Percentiles rank a stretch among this genome's conserved stretches.
Evolutionary conservation across 1,284 basidiomycete genomes (phyloP).

Genomic region (Cutaneotrichosporon curvatum): DNA sequence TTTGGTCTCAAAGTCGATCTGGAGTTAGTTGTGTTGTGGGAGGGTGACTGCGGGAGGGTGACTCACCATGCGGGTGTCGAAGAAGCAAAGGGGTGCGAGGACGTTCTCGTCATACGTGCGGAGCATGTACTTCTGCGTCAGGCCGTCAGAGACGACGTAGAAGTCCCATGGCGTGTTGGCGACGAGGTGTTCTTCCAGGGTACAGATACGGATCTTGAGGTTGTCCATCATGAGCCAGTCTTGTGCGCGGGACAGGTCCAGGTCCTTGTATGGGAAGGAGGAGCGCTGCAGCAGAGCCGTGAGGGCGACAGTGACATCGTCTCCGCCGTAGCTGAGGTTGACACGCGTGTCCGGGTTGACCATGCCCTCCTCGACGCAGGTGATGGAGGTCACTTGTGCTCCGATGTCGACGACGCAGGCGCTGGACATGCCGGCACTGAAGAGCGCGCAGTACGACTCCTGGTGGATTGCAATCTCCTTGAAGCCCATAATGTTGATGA

Average conservation of each 20-base stretch:
- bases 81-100: slow-evolving; percentile 87
- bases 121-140: slow-evolving; percentile 80
- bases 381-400: slow-evolving; percentile 71
- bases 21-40: slow-evolving; percentile 17
- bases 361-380: slow-evolving; percentile 92
- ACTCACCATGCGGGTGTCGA: slow-evolving; percentile 79
- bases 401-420: slow-evolving; percentile 96
- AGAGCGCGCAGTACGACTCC: slow-evolving; percentile 89
- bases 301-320: slow-evolving; percentile 86
- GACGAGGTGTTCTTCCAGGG: slow-evolving; percentile 78
- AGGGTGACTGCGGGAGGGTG: slow-evolving; percentile 13
- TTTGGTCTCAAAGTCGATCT: slow-evolving; percentile 77
- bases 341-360: slow-evolving; percentile 84
- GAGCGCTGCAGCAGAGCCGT: slow-evolving; percentile 72
- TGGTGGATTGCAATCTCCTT: slow-evolving; percentile 84
- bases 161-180: slow-evolving; percentile 86
- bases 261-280: slow-evolving; percentile 78
- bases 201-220: slow-evolving; percentile 73
- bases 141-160: slow-evolving; percentile 66
- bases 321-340: slow-evolving; percentile 78
- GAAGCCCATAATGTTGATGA: slow-evolving; percentile 80
- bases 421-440: slow-evolving; percentile 87
- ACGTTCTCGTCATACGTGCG: slow-evolving; percentile 95
- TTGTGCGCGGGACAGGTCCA: slow-evolving; percentile 65
- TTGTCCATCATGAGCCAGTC: slow-evolving; percentile 87